Evolutionary conservation across 2,329 filamentous ascomycete species (phyloP), one percentile per base, ranked within the genome.

Genomic region (Talaromyces sp.): DNA sequence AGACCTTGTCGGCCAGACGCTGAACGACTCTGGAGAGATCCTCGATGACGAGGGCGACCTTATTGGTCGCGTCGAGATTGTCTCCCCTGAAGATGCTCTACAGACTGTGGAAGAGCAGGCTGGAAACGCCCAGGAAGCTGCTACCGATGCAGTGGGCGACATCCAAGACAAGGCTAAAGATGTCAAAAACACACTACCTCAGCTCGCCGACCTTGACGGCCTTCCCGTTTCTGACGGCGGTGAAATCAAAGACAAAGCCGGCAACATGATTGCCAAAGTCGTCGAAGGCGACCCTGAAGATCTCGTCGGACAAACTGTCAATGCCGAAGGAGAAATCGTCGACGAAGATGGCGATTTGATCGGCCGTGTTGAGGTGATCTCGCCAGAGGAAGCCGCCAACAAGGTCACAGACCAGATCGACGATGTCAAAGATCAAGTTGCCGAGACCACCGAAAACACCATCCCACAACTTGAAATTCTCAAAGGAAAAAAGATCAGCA

Each of bases 181-280:
- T 15, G 65, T 64, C 25, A 67, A 75, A 47, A 68, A 73, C 15
- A 65, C 70, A 15, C 66, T 75, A 11, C 73, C 71, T 30, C 69
- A 74, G 27, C 55, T 76, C 7, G 68, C 70, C 15, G 70, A 73
- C 56, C 69, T 77, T n/a, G 70, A 75, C 11, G 75, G 75, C 7
- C 66, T 76, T 1, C 69, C 74, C 54, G 82, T 85, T 33, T 74
- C 82, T 51, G 80, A 82, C 57, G 83, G 84, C 33, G 84, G 84
- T 44, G 72, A 79, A 36, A 79, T 86, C 65, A 74, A 80, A 65
- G 80, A 84, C 52, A 66, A 73, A n/a, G 68, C 74, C 44, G 77
- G 75, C 30, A 71, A 69, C 32, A 66, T 68, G 10, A 44, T 66
- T 4, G 77, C 72, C 47, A 72, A 71, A 56, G 59, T 71, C 15